Percentiles rank a stretch among this genome's conserved stretches.
Conservation (phyloP, 2,329 filamentous ascomycete species). For the Colletotrichum musae region DNA sequence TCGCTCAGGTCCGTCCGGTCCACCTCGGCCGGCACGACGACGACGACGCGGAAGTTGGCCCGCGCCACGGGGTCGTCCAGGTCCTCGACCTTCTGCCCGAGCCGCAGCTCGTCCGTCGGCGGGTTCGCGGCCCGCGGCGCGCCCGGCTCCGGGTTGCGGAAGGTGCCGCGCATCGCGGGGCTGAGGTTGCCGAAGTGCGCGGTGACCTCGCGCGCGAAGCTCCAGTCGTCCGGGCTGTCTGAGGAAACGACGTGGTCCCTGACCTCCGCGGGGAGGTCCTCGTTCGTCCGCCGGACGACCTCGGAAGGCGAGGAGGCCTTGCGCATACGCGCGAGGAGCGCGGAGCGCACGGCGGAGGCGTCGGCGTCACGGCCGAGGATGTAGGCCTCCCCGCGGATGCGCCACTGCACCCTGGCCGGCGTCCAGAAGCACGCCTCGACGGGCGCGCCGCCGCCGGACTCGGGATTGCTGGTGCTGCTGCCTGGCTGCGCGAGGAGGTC, state of each 20-base stretch:
- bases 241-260: slow-evolving; percentile 21
- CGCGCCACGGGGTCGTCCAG: slow-evolving; percentile 80
- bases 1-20: slow-evolving; percentile 82
- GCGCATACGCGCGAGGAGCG: slow-evolving; percentile 76
- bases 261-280: slow-evolving; percentile 12
- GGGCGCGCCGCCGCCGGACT: slow-evolving; percentile 75
- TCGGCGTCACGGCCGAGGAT: slow-evolving; percentile 80
- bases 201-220: slow-evolving; percentile 84
- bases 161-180: slow-evolving; percentile 83
- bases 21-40: slow-evolving; percentile 83
- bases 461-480: slow-evolving; percentile 58
- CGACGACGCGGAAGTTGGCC: slow-evolving; percentile 85
- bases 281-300: slow-evolving; percentile 48
- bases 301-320: slow-evolving; percentile 49
- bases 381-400: slow-evolving; percentile 82
- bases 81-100: slow-evolving; percentile 78
- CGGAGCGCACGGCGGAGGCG: slow-evolving; percentile 64
- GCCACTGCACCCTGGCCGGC: slow-evolving; percentile 83
- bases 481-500: slow-evolving; percentile 74
- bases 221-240: slow-evolving; percentile 69
- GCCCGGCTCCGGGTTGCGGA: slow-evolving; percentile 81
- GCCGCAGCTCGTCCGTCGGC: slow-evolving; percentile 53
- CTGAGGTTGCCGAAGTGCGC: slow-evolving; percentile 92
- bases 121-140: slow-evolving; percentile 68
- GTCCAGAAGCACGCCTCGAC: slow-evolving; percentile 92